These are phyloP conservation scores for Boletus sp. DNA, from an alignment of 1,284 basidiomycete genomes.

Conservation along the genomic window DNA sequence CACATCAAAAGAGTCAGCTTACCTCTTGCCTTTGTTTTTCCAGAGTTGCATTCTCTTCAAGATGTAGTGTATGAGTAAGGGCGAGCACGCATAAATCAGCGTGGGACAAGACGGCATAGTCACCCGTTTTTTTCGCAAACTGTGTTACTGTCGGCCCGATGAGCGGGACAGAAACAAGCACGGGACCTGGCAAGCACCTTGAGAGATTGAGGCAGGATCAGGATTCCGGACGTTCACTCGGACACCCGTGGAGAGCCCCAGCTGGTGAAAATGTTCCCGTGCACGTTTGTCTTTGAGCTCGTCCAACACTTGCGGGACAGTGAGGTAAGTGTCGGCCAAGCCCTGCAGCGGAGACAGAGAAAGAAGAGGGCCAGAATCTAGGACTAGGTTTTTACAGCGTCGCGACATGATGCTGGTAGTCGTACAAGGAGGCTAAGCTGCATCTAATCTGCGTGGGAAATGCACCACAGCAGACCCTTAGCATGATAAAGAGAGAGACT, in stretches of 20 bases:
- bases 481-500: too few relatives aligned
- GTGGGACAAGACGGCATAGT: conserved; percentile 89
- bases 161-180: conserved; percentile 10
- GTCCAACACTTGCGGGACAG: conserved; percentile 83
- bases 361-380: conserved; percentile 90
- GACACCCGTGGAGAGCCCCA: conserved; percentile 72
- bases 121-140: conserved; percentile 94
- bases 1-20: background rate
- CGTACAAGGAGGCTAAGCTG: background rate
- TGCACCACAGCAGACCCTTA: too few relatives aligned
- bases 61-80: conserved; percentile 75
- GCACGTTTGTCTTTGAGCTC: conserved; percentile 87
- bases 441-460: conserved; percentile 23
- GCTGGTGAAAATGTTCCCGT: conserved; percentile 77
- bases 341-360: conserved; percentile 82
- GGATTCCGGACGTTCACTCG: conserved; percentile 73
- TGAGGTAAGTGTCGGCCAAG: conserved; percentile 77
- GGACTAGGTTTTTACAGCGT: conserved; percentile 75
- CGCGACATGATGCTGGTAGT: conserved; percentile 26
- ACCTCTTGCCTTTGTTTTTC: conserved; percentile 22
- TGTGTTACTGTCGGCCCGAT: conserved; percentile 62
- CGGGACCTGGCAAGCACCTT: conserved; percentile 54
- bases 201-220: conserved; percentile 66
- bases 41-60: conserved; percentile 37
- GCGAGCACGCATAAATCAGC: conserved; percentile 92